Evolutionary conservation across 192 early-diverging fungal species (phyloP).

Genomic region (Coemansia aciculifera): DNA sequence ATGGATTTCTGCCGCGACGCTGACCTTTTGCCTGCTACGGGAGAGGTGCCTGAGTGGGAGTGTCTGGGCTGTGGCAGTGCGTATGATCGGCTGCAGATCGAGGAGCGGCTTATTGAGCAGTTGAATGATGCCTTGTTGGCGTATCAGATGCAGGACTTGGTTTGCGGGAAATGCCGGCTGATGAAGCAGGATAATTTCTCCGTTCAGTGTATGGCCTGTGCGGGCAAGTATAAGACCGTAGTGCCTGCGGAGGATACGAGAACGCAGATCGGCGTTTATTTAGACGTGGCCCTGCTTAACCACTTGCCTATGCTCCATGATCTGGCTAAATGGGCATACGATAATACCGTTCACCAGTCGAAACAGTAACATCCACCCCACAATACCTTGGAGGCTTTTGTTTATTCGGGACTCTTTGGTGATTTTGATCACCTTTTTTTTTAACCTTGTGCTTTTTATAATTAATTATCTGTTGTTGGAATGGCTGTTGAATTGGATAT

Average conservation of each 20-base stretch:
- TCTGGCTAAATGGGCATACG: conserved; percentile 31
- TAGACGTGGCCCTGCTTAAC: conserved; percentile 39
- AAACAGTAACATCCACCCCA: neutral
- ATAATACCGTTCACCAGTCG: neutral
- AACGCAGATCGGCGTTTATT: conserved; percentile 33
- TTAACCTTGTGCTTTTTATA: no score
- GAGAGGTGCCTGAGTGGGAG: conserved; percentile 56
- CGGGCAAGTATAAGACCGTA: conserved; percentile 57
- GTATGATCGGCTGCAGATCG: conserved; percentile 79
- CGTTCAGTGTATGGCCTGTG: conserved; percentile 70
- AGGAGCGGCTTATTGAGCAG: conserved; percentile 79
- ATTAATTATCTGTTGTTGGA: neutral
- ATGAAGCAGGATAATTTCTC: conserved; percentile 80
- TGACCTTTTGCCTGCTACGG: conserved; percentile 59
- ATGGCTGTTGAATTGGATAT: conserved; percentile 17
- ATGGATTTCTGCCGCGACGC: conserved; percentile 89
- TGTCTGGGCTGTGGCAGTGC: conserved; percentile 76
- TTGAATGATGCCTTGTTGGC: conserved; percentile 63
- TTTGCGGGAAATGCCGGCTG: conserved; percentile 76
- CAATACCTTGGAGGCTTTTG: neutral
- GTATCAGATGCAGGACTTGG: conserved; percentile 89
- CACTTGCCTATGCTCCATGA: conserved; percentile 35
- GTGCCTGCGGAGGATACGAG: conserved; percentile 17
- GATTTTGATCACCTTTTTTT: no score
- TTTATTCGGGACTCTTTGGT: neutral